These are phyloP conservation scores for Solanum piurae DNA, from an alignment of 257 asterid genomes.

Conservation along the genomic window DNA sequence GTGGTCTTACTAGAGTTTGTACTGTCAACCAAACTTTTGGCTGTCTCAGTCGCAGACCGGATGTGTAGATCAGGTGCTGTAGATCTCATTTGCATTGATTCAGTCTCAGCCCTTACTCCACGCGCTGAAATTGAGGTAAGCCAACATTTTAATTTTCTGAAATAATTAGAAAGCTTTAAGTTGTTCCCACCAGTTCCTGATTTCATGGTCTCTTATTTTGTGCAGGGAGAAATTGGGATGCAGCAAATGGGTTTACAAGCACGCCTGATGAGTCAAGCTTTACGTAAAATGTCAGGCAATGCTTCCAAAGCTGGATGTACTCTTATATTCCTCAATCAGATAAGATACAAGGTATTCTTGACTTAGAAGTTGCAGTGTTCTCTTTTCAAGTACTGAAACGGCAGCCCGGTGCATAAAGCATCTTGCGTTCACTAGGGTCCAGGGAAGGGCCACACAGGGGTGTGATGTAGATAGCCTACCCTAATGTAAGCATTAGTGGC, in stretches of 20 bases:
- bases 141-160: slow-evolving; percentile 5
- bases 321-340: slow-evolving; percentile 89
- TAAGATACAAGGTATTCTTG: slow-evolving; percentile 74
- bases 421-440: not conserved
- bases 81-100: slow-evolving; percentile 96
- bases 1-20: not conserved
- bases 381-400: not conserved
- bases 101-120: slow-evolving; percentile 98
- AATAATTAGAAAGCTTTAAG: not conserved
- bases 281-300: slow-evolving; percentile 97
- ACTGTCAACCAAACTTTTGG: not conserved
- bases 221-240: slow-evolving; percentile 97
- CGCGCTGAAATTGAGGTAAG: slow-evolving; percentile 98
- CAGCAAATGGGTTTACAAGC: slow-evolving; percentile 99
- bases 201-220: slow-evolving; percentile 4
- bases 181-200: not conserved
- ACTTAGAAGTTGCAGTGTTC: not conserved
- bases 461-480: not conserved
- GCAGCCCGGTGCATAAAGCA: not conserved
- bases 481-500: not conserved
- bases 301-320: slow-evolving; percentile 99
- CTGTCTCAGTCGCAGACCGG: slow-evolving; percentile 86
- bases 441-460: not conserved
- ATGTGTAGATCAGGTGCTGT: slow-evolving; percentile 98
- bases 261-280: slow-evolving; percentile 97